Percentiles rank a stretch among this genome's conserved stretches.
phyloP scores from a whole-genome alignment of 345 rosid species.

The Kandelia obovata region DNA sequence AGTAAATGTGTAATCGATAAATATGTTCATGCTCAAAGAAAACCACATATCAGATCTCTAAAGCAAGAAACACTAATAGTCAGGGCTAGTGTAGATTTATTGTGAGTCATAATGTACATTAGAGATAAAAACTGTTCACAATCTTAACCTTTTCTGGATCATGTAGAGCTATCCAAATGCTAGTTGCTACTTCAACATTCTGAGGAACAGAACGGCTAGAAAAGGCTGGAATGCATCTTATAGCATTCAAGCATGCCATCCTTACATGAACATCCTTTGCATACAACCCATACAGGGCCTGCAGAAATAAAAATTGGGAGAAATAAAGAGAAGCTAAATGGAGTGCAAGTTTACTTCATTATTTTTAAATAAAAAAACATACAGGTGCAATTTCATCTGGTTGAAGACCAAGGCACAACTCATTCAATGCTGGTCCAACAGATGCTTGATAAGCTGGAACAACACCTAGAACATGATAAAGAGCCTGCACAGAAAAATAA shows the following conservation, averaged over 20 bases:
- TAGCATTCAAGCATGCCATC: constrained; percentile 93
- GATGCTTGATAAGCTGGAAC: constrained; percentile 84
- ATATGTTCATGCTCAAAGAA: background rate
- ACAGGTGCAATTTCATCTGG: constrained; percentile 81
- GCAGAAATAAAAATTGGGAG: constrained; percentile 24
- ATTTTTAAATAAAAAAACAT: constrained; percentile 17
- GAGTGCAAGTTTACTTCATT: background rate
- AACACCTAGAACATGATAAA: constrained; percentile 81
- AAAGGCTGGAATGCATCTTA: constrained; percentile 89
- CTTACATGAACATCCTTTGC: constrained; percentile 93
- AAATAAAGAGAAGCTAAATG: constrained; percentile 7
- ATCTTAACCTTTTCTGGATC: constrained; percentile 86
- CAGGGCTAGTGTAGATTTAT: background rate
- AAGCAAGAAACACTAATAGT: background rate
- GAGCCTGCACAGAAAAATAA: constrained; percentile 52
- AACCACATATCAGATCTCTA: background rate
- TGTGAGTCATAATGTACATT: background rate
- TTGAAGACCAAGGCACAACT: constrained; percentile 88
- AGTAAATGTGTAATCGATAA: too few species aligned
- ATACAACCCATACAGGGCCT: constrained; percentile 93
- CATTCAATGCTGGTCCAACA: constrained; percentile 82
- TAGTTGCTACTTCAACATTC: constrained; percentile 74
- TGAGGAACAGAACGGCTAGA: constrained; percentile 65
- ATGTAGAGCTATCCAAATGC: constrained; percentile 91
- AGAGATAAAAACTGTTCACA: background rate